Base-by-base conservation (phyloP, 257 asterid species). In the Nicotiana benthamiana region DNA sequence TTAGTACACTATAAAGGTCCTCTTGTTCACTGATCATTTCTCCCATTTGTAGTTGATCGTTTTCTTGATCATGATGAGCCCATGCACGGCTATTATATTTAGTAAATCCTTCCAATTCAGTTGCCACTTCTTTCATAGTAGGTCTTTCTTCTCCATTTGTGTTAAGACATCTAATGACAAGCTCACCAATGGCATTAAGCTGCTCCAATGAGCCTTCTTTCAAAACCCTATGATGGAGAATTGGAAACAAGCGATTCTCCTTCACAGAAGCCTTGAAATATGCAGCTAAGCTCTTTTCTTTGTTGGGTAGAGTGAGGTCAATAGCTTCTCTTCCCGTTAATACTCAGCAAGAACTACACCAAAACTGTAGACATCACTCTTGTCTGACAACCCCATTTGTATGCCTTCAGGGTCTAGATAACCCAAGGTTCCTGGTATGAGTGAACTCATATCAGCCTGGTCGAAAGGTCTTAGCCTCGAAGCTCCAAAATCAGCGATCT, bases 71-170 rank as follows among this genome's bases (percentile, higher is more conserved):
- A 10, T 22, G 32, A 24, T 65, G 74, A 65, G 26, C 51, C 74
- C 48, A 64, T 15, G 26, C 3, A 32, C 9, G 28, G 1, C 10
- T 32, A 32, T 32, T 66, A 66, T 65, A 32, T 65, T 65, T 30
- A 66, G 75, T 66, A 3, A 32, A 66, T 66, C 75, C 75, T 66
- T 66, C 75, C 28, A 66, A 66, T 34, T 40, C 27, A 18, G n/a
- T 66, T 1, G 15, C 17, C 16, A 66, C 75, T 66, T 66, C 75
- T 66, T 26, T 66, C 52, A 66, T 66, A 48, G 52, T 66, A 32
- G 75, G 52, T 32, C 53, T 66, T 66, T 66, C 75, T 66, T 66
- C 75, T 34, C 75, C 75, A 18, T 66, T 66, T 66, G 48, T 32
- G 24, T 34, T n/a, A 66, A 32, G 52, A 12, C 75, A 66, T 66